A percentile compares a stretch with the other conserved stretches of the same genome.
Conservation (phyloP, 1,284 basidiomycete species). For the Erythrobasidium hasegawianum region DNA sequence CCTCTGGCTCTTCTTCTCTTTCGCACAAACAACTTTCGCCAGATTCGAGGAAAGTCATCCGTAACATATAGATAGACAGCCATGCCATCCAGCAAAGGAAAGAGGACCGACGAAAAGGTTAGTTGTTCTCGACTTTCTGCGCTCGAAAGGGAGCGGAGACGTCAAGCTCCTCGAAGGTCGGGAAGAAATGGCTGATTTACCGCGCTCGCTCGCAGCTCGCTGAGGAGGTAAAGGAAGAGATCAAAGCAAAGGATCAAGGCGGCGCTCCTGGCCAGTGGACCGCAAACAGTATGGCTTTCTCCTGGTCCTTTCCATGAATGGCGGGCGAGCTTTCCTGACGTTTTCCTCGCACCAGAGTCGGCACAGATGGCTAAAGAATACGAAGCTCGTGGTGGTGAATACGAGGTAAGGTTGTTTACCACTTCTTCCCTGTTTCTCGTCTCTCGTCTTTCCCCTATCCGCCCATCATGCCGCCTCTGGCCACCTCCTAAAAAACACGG, state of each 20-base stretch:
- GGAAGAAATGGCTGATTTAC: background rate
- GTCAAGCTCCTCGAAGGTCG: too few relatives aligned
- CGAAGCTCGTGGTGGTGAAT: conserved; percentile 51
- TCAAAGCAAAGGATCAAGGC: conserved; percentile 49
- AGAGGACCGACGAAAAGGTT: conserved; percentile 51
- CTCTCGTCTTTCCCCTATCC: too few relatives aligned
- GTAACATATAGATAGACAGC: conserved; percentile 46
- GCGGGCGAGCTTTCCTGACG: background rate
- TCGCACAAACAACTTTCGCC: too few relatives aligned
- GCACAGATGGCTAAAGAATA: conserved; percentile 51
- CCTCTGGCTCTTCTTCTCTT: too few relatives aligned
- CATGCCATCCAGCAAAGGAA: conserved; percentile 54
- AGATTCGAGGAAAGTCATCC: too few relatives aligned
- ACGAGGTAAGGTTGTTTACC: conserved; percentile 42
- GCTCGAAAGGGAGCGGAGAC: background rate
- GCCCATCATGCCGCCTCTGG: too few relatives aligned
- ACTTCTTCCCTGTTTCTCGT: background rate
- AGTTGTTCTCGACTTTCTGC: background rate
- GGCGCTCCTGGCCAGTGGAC: conserved; percentile 52
- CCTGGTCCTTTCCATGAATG: background rate
- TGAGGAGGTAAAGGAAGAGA: conserved; percentile 52
- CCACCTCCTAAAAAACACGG: too few relatives aligned
- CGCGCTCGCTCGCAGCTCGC: conserved; percentile 32
- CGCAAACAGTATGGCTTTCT: conserved; percentile 48
- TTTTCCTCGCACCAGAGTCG: conserved; percentile 44